These are phyloP conservation scores for Gaertneriomyces sp. DNA, from an alignment of 192 early-diverging fungal species.

Conservation along the genomic window DNA sequence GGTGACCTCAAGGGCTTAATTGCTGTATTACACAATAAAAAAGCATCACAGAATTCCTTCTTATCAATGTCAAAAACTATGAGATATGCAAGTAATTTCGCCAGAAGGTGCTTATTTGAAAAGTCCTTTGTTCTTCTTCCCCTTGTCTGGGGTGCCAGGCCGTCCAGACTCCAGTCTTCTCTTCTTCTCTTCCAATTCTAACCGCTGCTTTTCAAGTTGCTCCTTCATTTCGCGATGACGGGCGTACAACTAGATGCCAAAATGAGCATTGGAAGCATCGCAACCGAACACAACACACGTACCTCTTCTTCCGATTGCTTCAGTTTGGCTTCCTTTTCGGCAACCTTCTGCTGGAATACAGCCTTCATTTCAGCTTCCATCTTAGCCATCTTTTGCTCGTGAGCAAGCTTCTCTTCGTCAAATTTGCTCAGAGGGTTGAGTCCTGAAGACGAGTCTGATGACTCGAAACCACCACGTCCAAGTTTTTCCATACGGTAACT, in stretches of 20 bases:
- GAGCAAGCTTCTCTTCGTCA: conserved; percentile 86
- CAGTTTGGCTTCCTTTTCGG: conserved; percentile 96
- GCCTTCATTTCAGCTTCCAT: conserved; percentile 99
- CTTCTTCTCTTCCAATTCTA: conserved; percentile 95
- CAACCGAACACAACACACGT: conserved; percentile 4
- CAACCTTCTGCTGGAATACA: conserved; percentile 98
- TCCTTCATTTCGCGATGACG: conserved; percentile 99
- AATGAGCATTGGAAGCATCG: not conserved
- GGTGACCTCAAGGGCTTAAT: too few relatives aligned
- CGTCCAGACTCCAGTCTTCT: conserved; percentile 68
- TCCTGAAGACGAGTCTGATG: not conserved
- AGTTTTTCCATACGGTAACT: conserved; percentile 56
- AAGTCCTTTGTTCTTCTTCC: conserved; percentile 66
- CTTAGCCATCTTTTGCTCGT: conserved; percentile 93
- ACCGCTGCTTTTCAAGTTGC: conserved; percentile 86
- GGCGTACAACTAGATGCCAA: conserved; percentile 68
- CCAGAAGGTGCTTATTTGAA: conserved; percentile 39
- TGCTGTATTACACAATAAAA: too few relatives aligned
- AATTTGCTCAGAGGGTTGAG: conserved; percentile 58
- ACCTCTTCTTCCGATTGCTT: conserved; percentile 93
- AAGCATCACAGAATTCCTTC: too few relatives aligned
- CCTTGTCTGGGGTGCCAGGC: conserved; percentile 71
- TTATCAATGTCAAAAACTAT: too few relatives aligned
- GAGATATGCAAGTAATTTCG: too few relatives aligned
- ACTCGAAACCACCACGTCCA: conserved; percentile 37